Base-by-base conservation (phyloP, 306 rosid genomes). In the Neltuma alba region DNA sequence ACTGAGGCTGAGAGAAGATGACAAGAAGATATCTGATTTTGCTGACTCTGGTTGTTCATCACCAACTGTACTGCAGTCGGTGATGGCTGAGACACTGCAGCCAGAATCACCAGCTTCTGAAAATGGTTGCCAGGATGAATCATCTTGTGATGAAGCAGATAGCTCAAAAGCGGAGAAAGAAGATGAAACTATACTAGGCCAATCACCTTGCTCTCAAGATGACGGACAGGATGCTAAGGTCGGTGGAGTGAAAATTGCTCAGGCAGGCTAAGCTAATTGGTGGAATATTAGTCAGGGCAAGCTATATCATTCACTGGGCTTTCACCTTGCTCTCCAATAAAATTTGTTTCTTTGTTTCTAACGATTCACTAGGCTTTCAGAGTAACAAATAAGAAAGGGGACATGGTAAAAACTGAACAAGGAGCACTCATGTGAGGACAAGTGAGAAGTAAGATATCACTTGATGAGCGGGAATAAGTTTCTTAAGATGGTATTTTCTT, bases 1-100 rank as follows among this genome's bases (percentile, higher is more conserved):
- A 6, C 75, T 58, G 58, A 88, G 81, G 79, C 84, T 87, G 93
- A 88, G 73, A 77, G 92, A 88, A 78, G 91, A 88, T 54, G 97
- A 91, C 72, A 83, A 58, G 78, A 91, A 38, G 73, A 84, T 83
- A 82, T 27, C 85, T 74, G 50, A 41, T 38, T 63, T 72, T 16
- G 61, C 82, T 16, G 80, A 76, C 42, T 82, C 87, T 40, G 71
- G 89, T 75, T 60, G 86, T 23, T 85, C 91, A 57, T 79, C 85
- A 2, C 88, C 88, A 20, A 45, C 62, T 30, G 2, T 0, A 40
- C 33, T 64, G 0, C 64, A 41, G 57, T 55, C 83, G 0, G 28
- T 76, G 21, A 23, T 70, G 41, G 54, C 81, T 14, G 87, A 90
- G 21, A 34, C 83, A 44, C 70, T 40, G 52, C 78, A 58, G 9